phyloP scores from a whole-genome alignment of 1,284 basidiomycete genomes.

The Trametes versicolor region DNA sequence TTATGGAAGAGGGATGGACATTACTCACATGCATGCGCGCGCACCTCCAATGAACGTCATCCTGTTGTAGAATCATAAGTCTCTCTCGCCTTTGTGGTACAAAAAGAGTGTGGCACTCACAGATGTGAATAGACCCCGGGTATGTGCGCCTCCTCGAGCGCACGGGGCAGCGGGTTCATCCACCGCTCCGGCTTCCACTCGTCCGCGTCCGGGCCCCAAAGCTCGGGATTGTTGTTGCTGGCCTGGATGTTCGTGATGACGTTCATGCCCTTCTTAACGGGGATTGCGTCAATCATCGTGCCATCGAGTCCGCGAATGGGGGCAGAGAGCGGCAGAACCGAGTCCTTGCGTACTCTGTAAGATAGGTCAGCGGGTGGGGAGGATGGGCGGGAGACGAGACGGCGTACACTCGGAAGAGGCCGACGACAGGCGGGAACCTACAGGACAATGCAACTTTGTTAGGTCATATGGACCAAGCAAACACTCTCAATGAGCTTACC shows the following conservation, averaged over 20 bases:
- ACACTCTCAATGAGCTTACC: slow-evolving; percentile 15
- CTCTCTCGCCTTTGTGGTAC: not conserved
- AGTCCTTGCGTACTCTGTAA: slow-evolving; percentile 30
- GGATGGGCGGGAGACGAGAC: slow-evolving; percentile 18
- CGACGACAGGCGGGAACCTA: slow-evolving; percentile 9
- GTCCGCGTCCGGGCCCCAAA: slow-evolving; percentile 66
- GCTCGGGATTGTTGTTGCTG: slow-evolving; percentile 53
- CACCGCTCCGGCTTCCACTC: slow-evolving; percentile 56
- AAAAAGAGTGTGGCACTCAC: not conserved
- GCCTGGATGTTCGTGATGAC: slow-evolving; percentile 44
- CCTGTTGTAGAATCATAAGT: not conserved
- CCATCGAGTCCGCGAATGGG: slow-evolving; percentile 29
- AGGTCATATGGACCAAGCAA: not conserved
- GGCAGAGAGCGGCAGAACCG: slow-evolving; percentile 38
- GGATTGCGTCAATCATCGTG: slow-evolving; percentile 18
- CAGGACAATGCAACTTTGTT: not conserved
- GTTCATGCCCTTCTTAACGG: slow-evolving; percentile 31
- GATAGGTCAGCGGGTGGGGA: not conserved
- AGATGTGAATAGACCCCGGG: slow-evolving; percentile 8
- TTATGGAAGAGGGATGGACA: not conserved
- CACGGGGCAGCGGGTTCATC: slow-evolving; percentile 36
- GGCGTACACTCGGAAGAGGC: slow-evolving; percentile 5
- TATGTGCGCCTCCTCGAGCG: slow-evolving; percentile 30
- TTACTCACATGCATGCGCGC: slow-evolving; percentile 45
- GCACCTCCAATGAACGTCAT: slow-evolving; percentile 47